A percentile compares a stretch with the other conserved stretches of the same genome.
phyloP scores from a whole-genome alignment of 768 basidiomycete species.

The Pleurotus tuber-regium region DNA sequence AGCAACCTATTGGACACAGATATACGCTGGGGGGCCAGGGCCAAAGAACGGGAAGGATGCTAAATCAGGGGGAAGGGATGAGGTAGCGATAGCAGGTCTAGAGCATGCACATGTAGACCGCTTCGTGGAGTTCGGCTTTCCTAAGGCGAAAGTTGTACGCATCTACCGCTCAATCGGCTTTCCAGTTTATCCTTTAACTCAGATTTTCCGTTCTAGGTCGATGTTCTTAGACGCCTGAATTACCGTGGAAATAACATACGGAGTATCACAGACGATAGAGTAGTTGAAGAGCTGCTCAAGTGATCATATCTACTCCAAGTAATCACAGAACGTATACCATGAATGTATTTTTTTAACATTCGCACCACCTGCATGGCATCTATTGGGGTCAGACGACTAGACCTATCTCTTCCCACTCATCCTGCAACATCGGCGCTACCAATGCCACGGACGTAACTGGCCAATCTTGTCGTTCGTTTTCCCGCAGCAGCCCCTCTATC shows the following conservation, averaged over 20 bases:
- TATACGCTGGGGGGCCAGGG: conserved; percentile 79
- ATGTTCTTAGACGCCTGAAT: conserved; percentile 83
- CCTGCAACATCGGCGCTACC: not conserved
- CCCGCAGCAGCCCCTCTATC: not conserved
- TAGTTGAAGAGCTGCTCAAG: conserved; percentile 85
- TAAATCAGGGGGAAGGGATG: conserved; percentile 60
- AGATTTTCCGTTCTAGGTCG: conserved; percentile 52
- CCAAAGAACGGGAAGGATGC: conserved; percentile 38
- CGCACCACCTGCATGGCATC: not conserved
- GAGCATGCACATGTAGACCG: conserved; percentile 80
- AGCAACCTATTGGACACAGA: conserved; percentile 90
- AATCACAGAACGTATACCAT: not conserved
- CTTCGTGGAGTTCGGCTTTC: conserved; percentile 83
- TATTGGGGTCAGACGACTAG: not conserved
- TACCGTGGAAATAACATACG: conserved; percentile 82
- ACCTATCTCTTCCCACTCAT: not conserved
- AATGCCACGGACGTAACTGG: not conserved
- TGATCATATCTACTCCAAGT: conserved; percentile 12
- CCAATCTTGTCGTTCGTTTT: not conserved
- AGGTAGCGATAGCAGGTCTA: conserved; percentile 78
- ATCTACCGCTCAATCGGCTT: not conserved
- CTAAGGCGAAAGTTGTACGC: conserved; percentile 79
- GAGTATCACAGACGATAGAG: conserved; percentile 77
- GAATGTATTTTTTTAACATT: not conserved
- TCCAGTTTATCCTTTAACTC: not conserved